A percentile compares a stretch with the other conserved stretches of the same genome.
Evolutionary conservation across 2,329 filamentous ascomycete genomes (phyloP).

Genomic region (Simplicillium sp.): DNA sequence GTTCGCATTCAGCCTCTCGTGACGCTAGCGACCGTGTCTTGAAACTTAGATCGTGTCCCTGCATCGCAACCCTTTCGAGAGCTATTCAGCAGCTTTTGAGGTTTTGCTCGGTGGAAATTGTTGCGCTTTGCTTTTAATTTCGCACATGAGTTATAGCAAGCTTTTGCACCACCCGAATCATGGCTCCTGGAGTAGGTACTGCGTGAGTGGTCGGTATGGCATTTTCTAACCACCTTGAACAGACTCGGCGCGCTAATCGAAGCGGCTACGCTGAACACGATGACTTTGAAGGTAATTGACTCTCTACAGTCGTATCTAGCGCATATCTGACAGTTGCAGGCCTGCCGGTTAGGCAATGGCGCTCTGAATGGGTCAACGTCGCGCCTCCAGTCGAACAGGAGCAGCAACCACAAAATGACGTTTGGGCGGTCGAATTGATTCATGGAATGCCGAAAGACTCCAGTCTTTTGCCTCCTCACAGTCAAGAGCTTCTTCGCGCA

Average conservation of each 20-base stretch:
- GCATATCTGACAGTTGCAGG: conserved; percentile 35
- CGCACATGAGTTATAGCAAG: neutral
- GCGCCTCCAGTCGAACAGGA: conserved; percentile 58
- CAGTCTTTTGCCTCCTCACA: conserved; percentile 66
- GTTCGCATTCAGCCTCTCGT: conserved; percentile 1
- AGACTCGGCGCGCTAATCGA: conserved; percentile 49
- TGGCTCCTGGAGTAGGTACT: conserved; percentile 29
- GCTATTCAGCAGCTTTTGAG: too few relatives aligned
- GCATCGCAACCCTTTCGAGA: neutral
- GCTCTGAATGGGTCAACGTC: conserved; percentile 59
- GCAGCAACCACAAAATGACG: conserved; percentile 51
- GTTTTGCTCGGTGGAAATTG: too few relatives aligned
- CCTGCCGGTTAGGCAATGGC: conserved; percentile 85
- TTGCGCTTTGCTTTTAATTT: too few relatives aligned
- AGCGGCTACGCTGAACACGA: conserved; percentile 50
- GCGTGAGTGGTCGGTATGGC: neutral
- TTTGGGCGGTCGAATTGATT: conserved; percentile 68
- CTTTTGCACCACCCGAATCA: conserved; percentile 8
- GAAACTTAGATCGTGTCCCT: neutral
- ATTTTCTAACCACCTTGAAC: conserved; percentile 11
- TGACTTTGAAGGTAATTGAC: conserved; percentile 45
- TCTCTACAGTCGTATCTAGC: too few relatives aligned
- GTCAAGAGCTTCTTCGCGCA: conserved; percentile 72
- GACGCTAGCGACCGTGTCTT: conserved; percentile 6
- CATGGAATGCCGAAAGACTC: conserved; percentile 79